Evolutionary conservation across 2,329 filamentous ascomycete genomes (phyloP).

Genomic region (Colletotrichum salicis): DNA sequence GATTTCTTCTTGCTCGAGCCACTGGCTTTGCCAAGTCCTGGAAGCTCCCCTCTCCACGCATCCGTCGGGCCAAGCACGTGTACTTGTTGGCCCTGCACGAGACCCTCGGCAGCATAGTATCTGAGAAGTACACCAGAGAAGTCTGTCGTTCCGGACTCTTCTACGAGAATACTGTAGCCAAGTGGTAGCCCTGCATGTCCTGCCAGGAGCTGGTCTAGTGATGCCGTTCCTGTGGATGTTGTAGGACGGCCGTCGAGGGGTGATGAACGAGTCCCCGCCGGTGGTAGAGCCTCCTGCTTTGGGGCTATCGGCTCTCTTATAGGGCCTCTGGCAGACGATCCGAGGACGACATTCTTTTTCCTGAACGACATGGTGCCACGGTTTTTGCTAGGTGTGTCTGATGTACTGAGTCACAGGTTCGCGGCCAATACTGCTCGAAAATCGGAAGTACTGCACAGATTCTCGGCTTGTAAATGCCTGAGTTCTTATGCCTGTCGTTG

Average conservation of each 20-base stretch:
- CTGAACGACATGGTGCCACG: slow-evolving; percentile 63
- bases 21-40: slow-evolving; percentile 68
- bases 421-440: not conserved
- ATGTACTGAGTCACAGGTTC: not conserved
- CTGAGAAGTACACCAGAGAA: slow-evolving; percentile 86
- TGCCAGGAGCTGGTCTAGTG: slow-evolving; percentile 84
- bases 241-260: slow-evolving; percentile 87
- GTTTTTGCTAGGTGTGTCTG: not conserved
- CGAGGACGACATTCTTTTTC: slow-evolving; percentile 65
- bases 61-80: slow-evolving; percentile 86
- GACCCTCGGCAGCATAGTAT: slow-evolving; percentile 92
- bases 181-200: slow-evolving; percentile 87
- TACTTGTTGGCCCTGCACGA: slow-evolving; percentile 89
- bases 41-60: slow-evolving; percentile 84
- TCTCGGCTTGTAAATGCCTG: not conserved
- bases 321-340: slow-evolving; percentile 40
- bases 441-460: not conserved
- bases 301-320: slow-evolving; percentile 36
- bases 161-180: slow-evolving; percentile 82
- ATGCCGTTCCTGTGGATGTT: slow-evolving; percentile 90
- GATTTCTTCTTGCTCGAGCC: slow-evolving; percentile 52
- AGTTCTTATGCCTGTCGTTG: not conserved
- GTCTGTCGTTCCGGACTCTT: slow-evolving; percentile 93
- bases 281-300: slow-evolving; percentile 50
- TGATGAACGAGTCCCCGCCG: slow-evolving; percentile 77